Conservation (phyloP, 2,329 filamentous ascomycete species). For the Xylariaceae sp. region DNA sequence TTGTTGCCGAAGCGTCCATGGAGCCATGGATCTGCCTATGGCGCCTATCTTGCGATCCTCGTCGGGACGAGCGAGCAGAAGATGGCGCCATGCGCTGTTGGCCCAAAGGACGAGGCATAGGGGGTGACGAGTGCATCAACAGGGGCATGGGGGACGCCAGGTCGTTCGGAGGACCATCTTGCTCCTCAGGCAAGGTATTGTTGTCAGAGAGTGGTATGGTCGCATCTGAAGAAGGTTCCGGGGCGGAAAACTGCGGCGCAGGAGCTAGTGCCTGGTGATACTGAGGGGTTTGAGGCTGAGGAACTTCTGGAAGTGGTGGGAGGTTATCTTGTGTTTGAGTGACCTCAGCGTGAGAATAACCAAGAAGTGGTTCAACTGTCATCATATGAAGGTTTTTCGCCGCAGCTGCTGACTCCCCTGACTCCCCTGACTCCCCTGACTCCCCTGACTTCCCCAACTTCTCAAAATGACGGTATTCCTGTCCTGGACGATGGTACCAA, state of each 20-base stretch:
- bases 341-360: constrained; percentile 41
- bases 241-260: constrained; percentile 30
- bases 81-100: constrained; percentile 70
- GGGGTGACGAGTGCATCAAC: constrained; percentile 85
- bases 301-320: constrained; percentile 42
- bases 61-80: constrained; percentile 58
- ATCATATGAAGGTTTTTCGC: constrained; percentile 55
- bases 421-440: too few species aligned
- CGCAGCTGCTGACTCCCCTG: constrained; percentile 44
- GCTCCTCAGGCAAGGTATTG: constrained; percentile 51
- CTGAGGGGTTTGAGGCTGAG: constrained; percentile 24
- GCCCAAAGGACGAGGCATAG: constrained; percentile 57
- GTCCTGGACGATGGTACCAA: too few species aligned
- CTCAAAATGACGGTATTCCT: too few species aligned
- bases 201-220: constrained; percentile 70
- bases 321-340: constrained; percentile 36
- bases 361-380: constrained; percentile 44
- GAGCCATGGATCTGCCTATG: constrained; percentile 73
- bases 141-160: constrained; percentile 65
- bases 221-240: constrained; percentile 69
- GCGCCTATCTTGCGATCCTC: constrained; percentile 60
- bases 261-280: constrained; percentile 36
- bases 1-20: constrained; percentile 48
- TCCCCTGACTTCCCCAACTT: too few species aligned
- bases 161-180: constrained; percentile 40